These are phyloP conservation scores for Colletotrichum trifolii DNA, from an alignment of 2,329 filamentous ascomycete genomes.

Conservation along the genomic window DNA sequence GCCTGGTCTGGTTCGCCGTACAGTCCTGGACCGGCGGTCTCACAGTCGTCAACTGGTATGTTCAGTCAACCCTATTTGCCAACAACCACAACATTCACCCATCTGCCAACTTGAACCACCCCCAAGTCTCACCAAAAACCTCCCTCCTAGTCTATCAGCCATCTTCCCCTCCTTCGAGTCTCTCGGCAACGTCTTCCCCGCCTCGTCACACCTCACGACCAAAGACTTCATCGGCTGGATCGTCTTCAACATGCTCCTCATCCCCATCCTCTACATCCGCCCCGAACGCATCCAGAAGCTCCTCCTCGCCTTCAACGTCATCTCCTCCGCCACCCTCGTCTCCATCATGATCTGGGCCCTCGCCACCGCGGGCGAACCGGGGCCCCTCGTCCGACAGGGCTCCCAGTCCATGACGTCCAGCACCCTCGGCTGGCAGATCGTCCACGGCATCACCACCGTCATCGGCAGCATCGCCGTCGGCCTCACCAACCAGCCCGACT, in stretches of 20 bases:
- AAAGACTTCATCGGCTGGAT: constrained; percentile 46
- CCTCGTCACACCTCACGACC: constrained; percentile 39
- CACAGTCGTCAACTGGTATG: constrained; percentile 35
- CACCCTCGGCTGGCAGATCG: constrained; percentile 49
- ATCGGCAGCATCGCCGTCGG: constrained; percentile 58
- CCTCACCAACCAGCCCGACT: constrained; percentile 57
- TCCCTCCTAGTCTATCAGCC: constrained; percentile 39
- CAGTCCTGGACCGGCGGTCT: constrained; percentile 46
- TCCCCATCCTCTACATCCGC: constrained; percentile 55
- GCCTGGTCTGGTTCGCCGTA: constrained; percentile 51
- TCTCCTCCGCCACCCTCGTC: constrained; percentile 45
- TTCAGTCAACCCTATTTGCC: too few relatives aligned
- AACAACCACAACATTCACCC: too few relatives aligned
- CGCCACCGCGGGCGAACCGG: constrained; percentile 45
- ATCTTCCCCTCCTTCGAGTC: constrained; percentile 42
- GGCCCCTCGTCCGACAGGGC: constrained; percentile 40
- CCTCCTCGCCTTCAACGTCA: constrained; percentile 44
- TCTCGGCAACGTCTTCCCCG: constrained; percentile 41
- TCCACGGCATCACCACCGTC: constrained; percentile 52
- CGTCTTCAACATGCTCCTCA: constrained; percentile 42
- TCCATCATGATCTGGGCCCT: constrained; percentile 50
- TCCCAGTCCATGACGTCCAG: constrained; percentile 26
- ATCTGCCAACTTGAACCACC: neutral
- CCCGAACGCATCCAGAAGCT: constrained; percentile 52
- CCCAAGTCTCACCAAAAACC: neutral